phyloP scores from a whole-genome alignment of 345 rosid genomes.

The Aquilaria sinensis region DNA sequence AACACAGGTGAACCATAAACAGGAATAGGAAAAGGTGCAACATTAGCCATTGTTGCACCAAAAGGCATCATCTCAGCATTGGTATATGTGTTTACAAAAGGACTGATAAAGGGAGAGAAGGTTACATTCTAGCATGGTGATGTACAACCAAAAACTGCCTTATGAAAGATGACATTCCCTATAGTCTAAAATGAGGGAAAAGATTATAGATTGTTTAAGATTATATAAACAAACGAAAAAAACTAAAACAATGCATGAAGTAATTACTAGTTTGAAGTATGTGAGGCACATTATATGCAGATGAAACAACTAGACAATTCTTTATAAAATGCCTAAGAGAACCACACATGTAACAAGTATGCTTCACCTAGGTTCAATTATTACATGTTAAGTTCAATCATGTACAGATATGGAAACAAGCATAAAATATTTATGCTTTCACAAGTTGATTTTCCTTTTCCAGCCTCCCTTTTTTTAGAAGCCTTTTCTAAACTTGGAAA shows the following conservation, averaged over 20 bases:
- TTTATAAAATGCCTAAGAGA: slow-evolving; percentile 44
- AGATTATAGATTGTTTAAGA: slow-evolving; percentile 2
- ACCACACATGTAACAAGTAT: slow-evolving; percentile 46
- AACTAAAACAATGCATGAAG: not conserved
- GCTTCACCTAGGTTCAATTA: slow-evolving; percentile 26
- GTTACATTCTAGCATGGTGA: slow-evolving; percentile 31
- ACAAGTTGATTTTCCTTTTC: no score
- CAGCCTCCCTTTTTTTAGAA: no score
- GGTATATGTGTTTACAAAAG: slow-evolving; percentile 23
- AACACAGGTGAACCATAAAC: slow-evolving; percentile 24
- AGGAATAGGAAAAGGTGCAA: slow-evolving; percentile 20
- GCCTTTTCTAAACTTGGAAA: no score
- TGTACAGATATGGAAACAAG: no score
- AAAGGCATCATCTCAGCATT: slow-evolving; percentile 28
- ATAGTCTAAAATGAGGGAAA: slow-evolving; percentile 7
- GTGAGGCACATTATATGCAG: slow-evolving; percentile 11
- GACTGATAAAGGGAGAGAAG: slow-evolving; percentile 19
- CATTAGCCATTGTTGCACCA: slow-evolving; percentile 21
- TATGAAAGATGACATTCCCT: slow-evolving; percentile 30
- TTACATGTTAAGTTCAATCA: no score
- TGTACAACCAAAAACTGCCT: slow-evolving; percentile 21
- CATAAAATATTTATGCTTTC: no score
- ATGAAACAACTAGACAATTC: slow-evolving; percentile 34
- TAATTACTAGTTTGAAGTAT: slow-evolving; percentile 31
- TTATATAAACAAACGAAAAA: not conserved